A percentile compares a stretch with the other conserved stretches of the same genome.
These are phyloP conservation scores for Tetracladium marchalianum DNA, from an alignment of 495 filamentous ascomycete genomes.

Conservation along the genomic window DNA sequence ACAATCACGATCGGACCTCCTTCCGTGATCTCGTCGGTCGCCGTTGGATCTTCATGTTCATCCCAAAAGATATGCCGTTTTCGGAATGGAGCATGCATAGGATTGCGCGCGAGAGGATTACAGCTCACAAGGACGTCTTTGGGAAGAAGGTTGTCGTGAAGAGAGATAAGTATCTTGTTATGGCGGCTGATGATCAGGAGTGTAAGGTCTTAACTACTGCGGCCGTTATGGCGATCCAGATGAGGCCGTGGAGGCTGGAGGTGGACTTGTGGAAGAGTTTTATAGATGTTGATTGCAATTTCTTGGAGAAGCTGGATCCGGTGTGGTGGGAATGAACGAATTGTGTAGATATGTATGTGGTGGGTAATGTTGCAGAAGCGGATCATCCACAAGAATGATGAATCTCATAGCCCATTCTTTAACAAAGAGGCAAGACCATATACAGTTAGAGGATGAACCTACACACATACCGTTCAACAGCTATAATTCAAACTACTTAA, in stretches of 20 bases:
- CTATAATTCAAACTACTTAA: too few relatives aligned
- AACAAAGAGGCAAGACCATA: too few relatives aligned
- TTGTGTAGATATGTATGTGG: too few relatives aligned
- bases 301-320: constrained; percentile 30
- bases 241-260: constrained; percentile 40
- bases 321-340: constrained; percentile 32
- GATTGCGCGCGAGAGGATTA: constrained; percentile 22
- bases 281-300: constrained; percentile 36
- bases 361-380: too few relatives aligned
- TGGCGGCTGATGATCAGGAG: constrained; percentile 34
- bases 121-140: constrained; percentile 21
- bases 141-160: constrained; percentile 28
- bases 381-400: too few relatives aligned
- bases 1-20: constrained; percentile 20
- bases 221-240: constrained; percentile 36
- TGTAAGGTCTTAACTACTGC: constrained; percentile 28
- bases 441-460: too few relatives aligned
- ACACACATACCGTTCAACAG: too few relatives aligned
- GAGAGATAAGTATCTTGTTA: constrained; percentile 33
- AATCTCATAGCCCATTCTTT: too few relatives aligned
- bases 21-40: constrained; percentile 32
- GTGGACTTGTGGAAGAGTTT: constrained; percentile 45
- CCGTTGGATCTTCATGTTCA: constrained; percentile 37
- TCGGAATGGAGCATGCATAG: constrained; percentile 35
- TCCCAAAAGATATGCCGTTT: constrained; percentile 39